Conservation (phyloP, 371 early-diverging fungal genomes). For the Mucor piriformis region DNA sequence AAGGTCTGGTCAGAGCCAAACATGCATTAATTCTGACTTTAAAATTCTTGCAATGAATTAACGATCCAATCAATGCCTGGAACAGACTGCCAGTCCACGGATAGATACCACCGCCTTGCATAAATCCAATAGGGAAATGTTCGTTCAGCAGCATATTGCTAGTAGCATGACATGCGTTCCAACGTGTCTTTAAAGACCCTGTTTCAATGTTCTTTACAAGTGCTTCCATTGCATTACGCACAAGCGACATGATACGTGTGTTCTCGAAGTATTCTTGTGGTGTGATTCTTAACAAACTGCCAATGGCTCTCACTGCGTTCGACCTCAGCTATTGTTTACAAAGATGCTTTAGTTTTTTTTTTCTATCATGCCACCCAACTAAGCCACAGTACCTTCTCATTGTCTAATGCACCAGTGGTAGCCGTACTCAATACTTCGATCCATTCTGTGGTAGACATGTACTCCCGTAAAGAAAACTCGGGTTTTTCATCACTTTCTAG, state of each 20-base stretch:
- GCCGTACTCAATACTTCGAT: slow-evolving; percentile 50
- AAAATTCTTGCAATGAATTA: slow-evolving; percentile 70
- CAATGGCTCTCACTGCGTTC: slow-evolving; percentile 76
- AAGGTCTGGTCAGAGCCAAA: slow-evolving; percentile 62
- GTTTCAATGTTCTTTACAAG: slow-evolving; percentile 72
- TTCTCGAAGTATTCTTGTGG: slow-evolving; percentile 53
- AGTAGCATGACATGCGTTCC: slow-evolving; percentile 85
- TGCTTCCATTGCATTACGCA: slow-evolving; percentile 57
- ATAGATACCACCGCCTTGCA: slow-evolving; percentile 27
- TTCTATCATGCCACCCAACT: too few relatives aligned
- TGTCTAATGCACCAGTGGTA: slow-evolving; percentile 66
- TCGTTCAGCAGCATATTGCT: slow-evolving; percentile 65
- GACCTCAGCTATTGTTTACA: slow-evolving; percentile 44
- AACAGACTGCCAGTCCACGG: slow-evolving; percentile 64
- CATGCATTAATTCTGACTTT: slow-evolving; percentile 84
- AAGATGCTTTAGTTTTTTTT: slow-evolving; percentile 25
- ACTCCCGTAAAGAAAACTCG: slow-evolving; percentile 38
- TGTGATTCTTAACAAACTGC: slow-evolving; percentile 65
- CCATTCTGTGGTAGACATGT: slow-evolving; percentile 47
- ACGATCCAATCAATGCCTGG: slow-evolving; percentile 55
- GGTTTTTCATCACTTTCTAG: slow-evolving; percentile 47
- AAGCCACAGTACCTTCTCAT: slow-evolving; percentile 63
- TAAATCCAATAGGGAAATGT: slow-evolving; percentile 63
- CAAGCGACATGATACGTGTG: slow-evolving; percentile 48
- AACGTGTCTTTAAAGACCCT: slow-evolving; percentile 78